phyloP scores from a whole-genome alignment of 2,329 filamentous ascomycete species.

The Aspergillus candidus region DNA sequence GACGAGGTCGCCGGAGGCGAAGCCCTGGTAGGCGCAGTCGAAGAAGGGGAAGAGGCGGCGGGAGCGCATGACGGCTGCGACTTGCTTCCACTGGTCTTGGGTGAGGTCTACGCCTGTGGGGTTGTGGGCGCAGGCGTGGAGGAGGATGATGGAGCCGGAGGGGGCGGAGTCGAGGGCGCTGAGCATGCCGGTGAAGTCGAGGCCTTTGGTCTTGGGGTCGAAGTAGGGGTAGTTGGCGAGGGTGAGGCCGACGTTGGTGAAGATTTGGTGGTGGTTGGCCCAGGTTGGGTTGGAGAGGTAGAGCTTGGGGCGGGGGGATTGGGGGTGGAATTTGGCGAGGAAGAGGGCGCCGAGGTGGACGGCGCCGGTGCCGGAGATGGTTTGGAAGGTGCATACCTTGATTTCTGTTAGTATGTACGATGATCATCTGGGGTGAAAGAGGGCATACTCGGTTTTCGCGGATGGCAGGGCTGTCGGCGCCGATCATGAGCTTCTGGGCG shows the following conservation, averaged over 20 bases:
- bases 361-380: conserved; percentile 94
- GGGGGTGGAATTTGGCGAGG: conserved; percentile 80
- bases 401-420: neutral
- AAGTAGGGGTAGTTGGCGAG: conserved; percentile 92
- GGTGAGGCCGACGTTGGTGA: conserved; percentile 76
- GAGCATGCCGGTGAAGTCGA: conserved; percentile 89
- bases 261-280: conserved; percentile 99
- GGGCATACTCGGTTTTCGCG: conserved; percentile 65
- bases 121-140: conserved; percentile 97
- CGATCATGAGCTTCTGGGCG: conserved; percentile 84
- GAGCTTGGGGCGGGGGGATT: conserved; percentile 58
- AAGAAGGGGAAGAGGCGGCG: conserved; percentile 96
- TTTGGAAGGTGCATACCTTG: conserved; percentile 71
- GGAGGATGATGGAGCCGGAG: conserved; percentile 74
- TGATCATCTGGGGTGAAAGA: no score
- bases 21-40: conserved; percentile 95
- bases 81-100: conserved; percentile 86
- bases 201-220: conserved; percentile 75
- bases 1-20: conserved; percentile 82
- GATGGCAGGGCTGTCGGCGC: conserved; percentile 71
- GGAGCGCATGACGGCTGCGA: conserved; percentile 68
- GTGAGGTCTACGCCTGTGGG: conserved; percentile 95
- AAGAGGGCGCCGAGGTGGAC: conserved; percentile 91
- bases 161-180: conserved; percentile 63
- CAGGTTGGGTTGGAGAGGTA: conserved; percentile 95